Evolutionary conservation across 257 asterid genomes (phyloP).

Genomic region (Fraxinus anomala): DNA sequence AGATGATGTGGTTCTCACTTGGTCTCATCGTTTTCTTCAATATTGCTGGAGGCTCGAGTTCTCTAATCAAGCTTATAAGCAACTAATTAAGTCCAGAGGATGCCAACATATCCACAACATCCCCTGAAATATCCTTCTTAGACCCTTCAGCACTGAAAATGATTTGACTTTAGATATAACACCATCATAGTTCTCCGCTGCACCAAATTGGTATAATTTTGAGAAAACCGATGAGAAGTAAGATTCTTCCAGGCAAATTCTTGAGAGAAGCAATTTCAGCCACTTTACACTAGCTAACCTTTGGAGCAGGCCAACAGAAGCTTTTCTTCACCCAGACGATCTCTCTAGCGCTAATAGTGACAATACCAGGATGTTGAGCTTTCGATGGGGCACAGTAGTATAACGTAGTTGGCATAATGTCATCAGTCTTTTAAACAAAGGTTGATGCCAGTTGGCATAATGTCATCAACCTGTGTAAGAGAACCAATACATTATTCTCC

Average conservation of each 20-base stretch:
- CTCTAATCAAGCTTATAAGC: conserved; percentile 53
- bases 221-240: conserved; percentile 48
- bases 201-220: conserved; percentile 36
- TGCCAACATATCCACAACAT: conserved; percentile 45
- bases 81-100: conserved; percentile 57
- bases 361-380: conserved; percentile 93
- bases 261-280: conserved; percentile 66
- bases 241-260: conserved; percentile 53
- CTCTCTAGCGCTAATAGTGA: conserved; percentile 78
- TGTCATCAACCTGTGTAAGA: no score
- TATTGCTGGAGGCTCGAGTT: conserved; percentile 69
- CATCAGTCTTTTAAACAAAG: conserved; percentile 68
- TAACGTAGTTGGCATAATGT: conserved; percentile 91
- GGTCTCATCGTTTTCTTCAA: conserved; percentile 51
- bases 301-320: conserved; percentile 67
- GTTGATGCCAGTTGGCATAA: not conserved
- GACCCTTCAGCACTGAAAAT: conserved; percentile 33
- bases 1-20: conserved; percentile 26
- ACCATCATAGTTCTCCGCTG: conserved; percentile 22
- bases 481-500: not conserved
- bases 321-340: conserved; percentile 57
- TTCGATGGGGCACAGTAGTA: conserved; percentile 81
- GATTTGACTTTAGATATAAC: conserved; percentile 17
- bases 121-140: conserved; percentile 33
- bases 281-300: conserved; percentile 45